phyloP scores from a whole-genome alignment of 805 yeast species.

The Yamadazyma sp. region DNA sequence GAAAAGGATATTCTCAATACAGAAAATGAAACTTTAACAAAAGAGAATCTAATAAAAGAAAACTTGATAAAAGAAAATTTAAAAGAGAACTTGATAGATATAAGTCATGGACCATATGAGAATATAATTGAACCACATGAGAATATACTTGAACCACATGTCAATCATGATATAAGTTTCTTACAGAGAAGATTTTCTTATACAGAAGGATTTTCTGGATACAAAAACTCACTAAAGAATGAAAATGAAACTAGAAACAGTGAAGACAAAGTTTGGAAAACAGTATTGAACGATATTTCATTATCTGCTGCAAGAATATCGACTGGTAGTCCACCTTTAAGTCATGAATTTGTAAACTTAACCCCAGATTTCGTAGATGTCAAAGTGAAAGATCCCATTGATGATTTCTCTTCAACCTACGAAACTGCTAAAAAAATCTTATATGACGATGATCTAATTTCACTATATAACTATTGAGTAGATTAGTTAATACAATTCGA shows the following conservation, averaged over 20 bases:
- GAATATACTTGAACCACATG: too few species aligned
- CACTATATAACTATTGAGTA: too few species aligned
- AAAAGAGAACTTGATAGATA: too few species aligned
- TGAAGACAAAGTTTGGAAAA: slow-evolving; percentile 22
- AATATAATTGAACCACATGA: neutral
- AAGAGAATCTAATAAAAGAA: too few species aligned
- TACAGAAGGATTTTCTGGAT: slow-evolving; percentile 6
- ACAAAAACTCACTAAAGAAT: neutral
- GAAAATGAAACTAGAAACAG: neutral
- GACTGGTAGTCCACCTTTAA: slow-evolving; percentile 25
- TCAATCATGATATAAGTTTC: too few species aligned
- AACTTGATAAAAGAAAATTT: too few species aligned
- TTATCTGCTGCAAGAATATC: slow-evolving; percentile 35
- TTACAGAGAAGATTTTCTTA: slow-evolving; percentile 10
- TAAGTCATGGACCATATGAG: too few species aligned
- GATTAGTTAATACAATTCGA: too few species aligned
- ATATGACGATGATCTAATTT: slow-evolving; percentile 3
- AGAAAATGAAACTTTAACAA: too few species aligned
- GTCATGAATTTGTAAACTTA: slow-evolving; percentile 21
- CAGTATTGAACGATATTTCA: slow-evolving; percentile 31
- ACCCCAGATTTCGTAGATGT: slow-evolving; percentile 28
- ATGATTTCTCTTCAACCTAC: neutral
- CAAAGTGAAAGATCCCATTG: slow-evolving; percentile 11
- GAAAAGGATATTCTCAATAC: slow-evolving; percentile 2
- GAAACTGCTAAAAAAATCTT: neutral